phyloP scores from a whole-genome alignment of 1,284 basidiomycete species.

The Termitomyces sp. region DNA sequence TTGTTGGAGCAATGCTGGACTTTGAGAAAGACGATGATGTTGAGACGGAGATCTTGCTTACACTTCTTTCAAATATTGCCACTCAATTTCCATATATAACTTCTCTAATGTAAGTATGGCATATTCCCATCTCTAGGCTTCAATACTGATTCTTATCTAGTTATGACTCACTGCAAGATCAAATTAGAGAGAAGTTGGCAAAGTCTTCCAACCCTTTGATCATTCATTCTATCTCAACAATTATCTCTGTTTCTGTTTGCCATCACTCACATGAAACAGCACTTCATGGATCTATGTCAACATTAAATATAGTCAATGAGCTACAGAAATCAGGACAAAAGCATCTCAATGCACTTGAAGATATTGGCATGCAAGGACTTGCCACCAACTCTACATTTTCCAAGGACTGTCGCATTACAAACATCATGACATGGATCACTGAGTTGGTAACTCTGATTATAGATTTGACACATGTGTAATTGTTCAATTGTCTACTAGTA shows the following conservation, averaged over 20 bases:
- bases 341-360: slow-evolving; percentile 57
- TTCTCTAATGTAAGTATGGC: slow-evolving; percentile 57
- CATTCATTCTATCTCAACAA: slow-evolving; percentile 64
- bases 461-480: slow-evolving; percentile 20
- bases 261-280: slow-evolving; percentile 42
- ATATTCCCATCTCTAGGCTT: slow-evolving; percentile 2
- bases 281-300: slow-evolving; percentile 56
- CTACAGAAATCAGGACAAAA: slow-evolving; percentile 37
- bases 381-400: slow-evolving; percentile 65
- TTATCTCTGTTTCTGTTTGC: slow-evolving; percentile 64
- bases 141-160: slow-evolving; percentile 32
- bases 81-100: slow-evolving; percentile 67
- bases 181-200: slow-evolving; percentile 69
- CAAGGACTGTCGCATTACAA: slow-evolving; percentile 52
- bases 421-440: slow-evolving; percentile 70
- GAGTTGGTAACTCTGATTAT: slow-evolving; percentile 42
- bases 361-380: slow-evolving; percentile 66
- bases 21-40: slow-evolving; percentile 75
- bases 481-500: background rate
- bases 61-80: slow-evolving; percentile 70
- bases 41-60: slow-evolving; percentile 78
- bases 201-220: slow-evolving; percentile 70
- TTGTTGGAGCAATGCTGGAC: slow-evolving; percentile 70
- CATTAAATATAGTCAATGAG: slow-evolving; percentile 61
- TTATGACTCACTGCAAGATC: slow-evolving; percentile 75